These are phyloP conservation scores for Omphalotus olearius DNA, from an alignment of 1,284 basidiomycete genomes.

Conservation along the genomic window DNA sequence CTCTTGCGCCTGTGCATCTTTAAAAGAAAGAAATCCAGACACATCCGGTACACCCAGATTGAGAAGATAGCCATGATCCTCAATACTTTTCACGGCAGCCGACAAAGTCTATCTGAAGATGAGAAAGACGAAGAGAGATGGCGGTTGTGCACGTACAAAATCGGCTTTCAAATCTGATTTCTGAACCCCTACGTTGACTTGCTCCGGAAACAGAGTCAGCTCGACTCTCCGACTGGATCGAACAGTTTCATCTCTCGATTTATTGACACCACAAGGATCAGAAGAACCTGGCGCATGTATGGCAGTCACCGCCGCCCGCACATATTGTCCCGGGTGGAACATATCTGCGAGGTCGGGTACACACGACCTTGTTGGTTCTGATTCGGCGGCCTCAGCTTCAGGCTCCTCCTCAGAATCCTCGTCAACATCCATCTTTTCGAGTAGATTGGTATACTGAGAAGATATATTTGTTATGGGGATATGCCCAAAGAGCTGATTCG, in stretches of 20 bases:
- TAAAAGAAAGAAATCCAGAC: constrained; percentile 78
- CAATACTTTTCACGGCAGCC: constrained; percentile 78
- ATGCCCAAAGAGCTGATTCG: constrained; percentile 93
- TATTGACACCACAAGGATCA: constrained; percentile 50
- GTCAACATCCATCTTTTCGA: constrained; percentile 61
- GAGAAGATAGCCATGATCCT: constrained; percentile 94
- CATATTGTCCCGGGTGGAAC: constrained; percentile 84
- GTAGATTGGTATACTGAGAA: constrained; percentile 70
- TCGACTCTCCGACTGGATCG: constrained; percentile 81
- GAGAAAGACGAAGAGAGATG: constrained; percentile 8
- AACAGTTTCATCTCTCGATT: constrained; percentile 60
- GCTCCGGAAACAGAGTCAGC: constrained; percentile 80
- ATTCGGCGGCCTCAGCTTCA: constrained; percentile 38
- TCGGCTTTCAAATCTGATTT: constrained; percentile 77
- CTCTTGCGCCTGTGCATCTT: constrained; percentile 45
- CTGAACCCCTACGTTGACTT: constrained; percentile 81
- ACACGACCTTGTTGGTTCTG: constrained; percentile 28
- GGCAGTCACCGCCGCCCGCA: constrained; percentile 74
- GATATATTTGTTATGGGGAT: constrained; percentile 95
- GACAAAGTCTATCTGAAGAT: constrained; percentile 55
- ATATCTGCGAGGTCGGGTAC: constrained; percentile 72
- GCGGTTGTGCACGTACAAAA: constrained; percentile 52
- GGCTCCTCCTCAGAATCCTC: constrained; percentile 43
- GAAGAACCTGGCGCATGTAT: constrained; percentile 62
- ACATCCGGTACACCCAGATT: constrained; percentile 77